Percentiles rank a stretch among this genome's conserved stretches.
Conservation (phyloP, 805 yeast genomes). For the Zygotorulaspora chibaensis region DNA sequence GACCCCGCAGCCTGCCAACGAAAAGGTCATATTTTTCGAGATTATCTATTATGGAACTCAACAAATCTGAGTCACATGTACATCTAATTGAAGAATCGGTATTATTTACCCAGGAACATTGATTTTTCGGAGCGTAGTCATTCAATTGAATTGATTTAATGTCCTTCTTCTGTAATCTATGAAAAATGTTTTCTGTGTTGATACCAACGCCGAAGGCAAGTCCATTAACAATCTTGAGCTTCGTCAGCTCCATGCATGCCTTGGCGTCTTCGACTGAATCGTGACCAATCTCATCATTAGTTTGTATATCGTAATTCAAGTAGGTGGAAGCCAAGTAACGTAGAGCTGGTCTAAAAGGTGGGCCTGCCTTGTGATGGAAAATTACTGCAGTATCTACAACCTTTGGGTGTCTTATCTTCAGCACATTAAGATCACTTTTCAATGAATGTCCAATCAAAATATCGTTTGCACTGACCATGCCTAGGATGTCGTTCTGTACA, state of each 20-base stretch:
- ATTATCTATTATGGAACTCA: constrained; percentile 39
- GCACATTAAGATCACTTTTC: constrained; percentile 71
- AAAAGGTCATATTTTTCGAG: constrained; percentile 44
- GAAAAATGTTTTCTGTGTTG: constrained; percentile 42
- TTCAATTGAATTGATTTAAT: constrained; percentile 33
- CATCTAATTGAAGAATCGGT: constrained; percentile 38
- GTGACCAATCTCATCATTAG: constrained; percentile 61
- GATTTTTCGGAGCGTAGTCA: constrained; percentile 32
- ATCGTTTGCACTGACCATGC: constrained; percentile 53
- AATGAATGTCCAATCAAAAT: constrained; percentile 85
- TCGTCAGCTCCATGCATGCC: constrained; percentile 73
- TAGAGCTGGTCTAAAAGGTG: constrained; percentile 74
- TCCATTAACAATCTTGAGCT: constrained; percentile 67
- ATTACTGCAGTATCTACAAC: constrained; percentile 78
- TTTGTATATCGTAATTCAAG: constrained; percentile 60
- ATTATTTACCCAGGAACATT: constrained; percentile 1
- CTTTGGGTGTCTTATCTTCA: constrained; percentile 65
- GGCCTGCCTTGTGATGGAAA: constrained; percentile 78
- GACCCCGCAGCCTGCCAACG: constrained; percentile 53
- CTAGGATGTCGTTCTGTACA: constrained; percentile 54
- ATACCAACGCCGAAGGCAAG: constrained; percentile 53
- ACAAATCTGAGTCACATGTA: constrained; percentile 56
- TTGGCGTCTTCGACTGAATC: constrained; percentile 82
- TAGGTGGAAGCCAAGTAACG: constrained; percentile 60
- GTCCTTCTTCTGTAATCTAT: constrained; percentile 34